phyloP scores from a whole-genome alignment of 2,329 filamentous ascomycete species.

The Parasarocladium wereldwijsianum region DNA sequence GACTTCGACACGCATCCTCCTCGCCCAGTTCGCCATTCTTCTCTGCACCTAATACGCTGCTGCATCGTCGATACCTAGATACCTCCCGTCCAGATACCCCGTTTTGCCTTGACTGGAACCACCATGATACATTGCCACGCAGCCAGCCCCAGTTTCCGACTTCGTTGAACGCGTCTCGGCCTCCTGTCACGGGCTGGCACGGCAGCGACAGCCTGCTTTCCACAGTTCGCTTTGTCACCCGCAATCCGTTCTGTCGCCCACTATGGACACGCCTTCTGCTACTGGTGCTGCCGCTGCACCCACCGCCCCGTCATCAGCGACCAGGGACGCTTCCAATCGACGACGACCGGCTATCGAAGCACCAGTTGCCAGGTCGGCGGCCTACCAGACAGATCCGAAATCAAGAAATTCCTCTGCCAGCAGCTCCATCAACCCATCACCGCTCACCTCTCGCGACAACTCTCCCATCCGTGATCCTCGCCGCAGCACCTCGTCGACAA shows the following conservation, averaged over 20 bases:
- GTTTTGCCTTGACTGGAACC: too few species aligned
- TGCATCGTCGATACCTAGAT: too few species aligned
- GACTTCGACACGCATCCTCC: too few species aligned
- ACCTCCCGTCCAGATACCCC: too few species aligned
- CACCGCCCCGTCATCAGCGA: conserved; percentile 8
- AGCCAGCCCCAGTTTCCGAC: conserved; percentile 2
- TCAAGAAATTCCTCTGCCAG: conserved; percentile 22
- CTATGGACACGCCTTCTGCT: conserved; percentile 20
- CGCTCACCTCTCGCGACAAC: conserved; percentile 27
- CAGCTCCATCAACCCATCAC: conserved; percentile 21
- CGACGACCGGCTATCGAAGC: conserved; percentile 4
- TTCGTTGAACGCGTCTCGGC: conserved; percentile 3
- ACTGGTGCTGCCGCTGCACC: conserved; percentile 12
- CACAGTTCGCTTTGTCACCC: too few species aligned
- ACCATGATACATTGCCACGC: conserved; percentile 1
- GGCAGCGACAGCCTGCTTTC: too few species aligned
- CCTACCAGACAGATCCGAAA: conserved; percentile 16
- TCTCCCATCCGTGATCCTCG: conserved; percentile 28
- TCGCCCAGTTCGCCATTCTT: too few species aligned
- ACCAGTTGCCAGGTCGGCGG: conserved; percentile 6
- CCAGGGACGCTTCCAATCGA: conserved; percentile 4
- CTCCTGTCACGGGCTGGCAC: too few species aligned
- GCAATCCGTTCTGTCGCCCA: too few species aligned
- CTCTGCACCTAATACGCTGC: too few species aligned
- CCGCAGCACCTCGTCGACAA: conserved; percentile 19